Percentiles rank a stretch among this genome's conserved stretches.
phyloP scores from a whole-genome alignment of 2,329 filamentous ascomycete species.

The Fusarium pseudonygamai region DNA sequence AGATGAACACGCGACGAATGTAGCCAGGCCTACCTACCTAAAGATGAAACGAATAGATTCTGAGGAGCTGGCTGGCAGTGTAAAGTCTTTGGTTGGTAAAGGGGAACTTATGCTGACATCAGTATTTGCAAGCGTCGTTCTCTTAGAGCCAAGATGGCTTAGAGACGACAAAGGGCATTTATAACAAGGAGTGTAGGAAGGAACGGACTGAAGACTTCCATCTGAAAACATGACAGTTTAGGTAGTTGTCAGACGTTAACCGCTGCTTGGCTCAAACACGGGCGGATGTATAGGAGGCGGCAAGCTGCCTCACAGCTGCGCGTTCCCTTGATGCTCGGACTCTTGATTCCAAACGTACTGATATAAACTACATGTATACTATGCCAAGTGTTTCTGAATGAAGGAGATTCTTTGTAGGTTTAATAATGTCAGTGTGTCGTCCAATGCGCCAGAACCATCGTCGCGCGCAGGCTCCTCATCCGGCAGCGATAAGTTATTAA shows the following conservation, averaged over 20 bases:
- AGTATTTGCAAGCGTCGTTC: rapidly evolving
- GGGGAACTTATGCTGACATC: background rate
- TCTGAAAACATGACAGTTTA: background rate
- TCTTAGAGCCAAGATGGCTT: background rate
- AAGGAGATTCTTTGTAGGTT: no score
- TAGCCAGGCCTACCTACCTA: rapidly evolving
- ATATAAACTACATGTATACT: no score
- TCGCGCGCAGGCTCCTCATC: no score
- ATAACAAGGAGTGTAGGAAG: rapidly evolving
- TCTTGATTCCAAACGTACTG: background rate
- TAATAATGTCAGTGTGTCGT: no score
- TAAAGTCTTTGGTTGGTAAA: no score
- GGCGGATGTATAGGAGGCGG: background rate
- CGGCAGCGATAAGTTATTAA: no score
- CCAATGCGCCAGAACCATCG: no score
- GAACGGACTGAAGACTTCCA: rapidly evolving
- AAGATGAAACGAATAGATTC: background rate
- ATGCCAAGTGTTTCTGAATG: background rate
- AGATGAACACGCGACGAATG: background rate
- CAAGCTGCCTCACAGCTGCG: background rate
- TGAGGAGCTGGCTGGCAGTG: background rate
- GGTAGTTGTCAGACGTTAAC: background rate
- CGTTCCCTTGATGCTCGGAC: background rate
- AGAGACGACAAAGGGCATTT: background rate
- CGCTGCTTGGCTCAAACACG: slow-evolving; percentile 1